phyloP scores from a whole-genome alignment of 73 alveolate species.

The Paramecium sonneborni region DNA sequence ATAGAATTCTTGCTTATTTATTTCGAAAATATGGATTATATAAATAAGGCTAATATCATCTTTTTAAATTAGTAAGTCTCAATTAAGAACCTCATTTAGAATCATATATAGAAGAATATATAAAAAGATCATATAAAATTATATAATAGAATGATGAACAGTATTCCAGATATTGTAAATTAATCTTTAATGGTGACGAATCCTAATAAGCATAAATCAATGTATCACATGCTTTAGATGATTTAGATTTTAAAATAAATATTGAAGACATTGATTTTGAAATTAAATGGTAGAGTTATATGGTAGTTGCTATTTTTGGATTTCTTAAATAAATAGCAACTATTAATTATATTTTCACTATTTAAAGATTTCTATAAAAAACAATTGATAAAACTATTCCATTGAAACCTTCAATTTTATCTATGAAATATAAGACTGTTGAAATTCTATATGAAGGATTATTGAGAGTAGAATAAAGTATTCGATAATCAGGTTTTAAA shows the following conservation, averaged over 20 bases:
- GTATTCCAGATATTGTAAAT: not conserved
- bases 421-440: not conserved
- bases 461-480: conserved; percentile 14
- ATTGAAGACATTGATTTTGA: conserved; percentile 51
- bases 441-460: conserved; percentile 34
- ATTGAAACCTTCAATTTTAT: not conserved
- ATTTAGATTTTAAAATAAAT: conserved; percentile 1
- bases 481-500: not conserved
- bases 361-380: not conserved
- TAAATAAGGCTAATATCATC: not conserved
- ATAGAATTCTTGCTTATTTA: not conserved
- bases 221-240: conserved; percentile 1
- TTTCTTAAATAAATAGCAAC: not conserved
- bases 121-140: not conserved
- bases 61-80: not conserved
- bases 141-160: not conserved
- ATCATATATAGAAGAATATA: not conserved
- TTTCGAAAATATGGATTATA: not conserved
- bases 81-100: not conserved
- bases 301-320: not conserved
- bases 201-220: not conserved
- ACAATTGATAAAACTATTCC: not conserved
- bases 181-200: not conserved
- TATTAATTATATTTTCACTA: not conserved
- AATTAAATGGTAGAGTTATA: conserved; percentile 3